A percentile compares a stretch with the other conserved stretches of the same genome.
These are phyloP conservation scores for Leccinum ponderosum DNA, from an alignment of 1,284 basidiomycete genomes.

Conservation along the genomic window DNA sequence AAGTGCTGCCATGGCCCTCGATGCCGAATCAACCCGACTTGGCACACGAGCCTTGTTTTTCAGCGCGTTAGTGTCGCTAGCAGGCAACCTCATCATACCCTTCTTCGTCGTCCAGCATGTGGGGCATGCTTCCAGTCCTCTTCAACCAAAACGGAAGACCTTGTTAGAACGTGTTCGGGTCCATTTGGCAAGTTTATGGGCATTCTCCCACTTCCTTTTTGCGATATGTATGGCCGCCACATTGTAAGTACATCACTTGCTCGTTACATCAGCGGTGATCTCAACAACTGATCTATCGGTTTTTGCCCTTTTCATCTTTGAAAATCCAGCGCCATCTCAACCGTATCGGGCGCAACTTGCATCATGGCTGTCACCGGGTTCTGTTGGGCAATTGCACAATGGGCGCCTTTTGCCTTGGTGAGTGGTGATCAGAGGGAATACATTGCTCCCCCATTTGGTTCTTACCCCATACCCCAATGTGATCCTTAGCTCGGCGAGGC, in stretches of 20 bases:
- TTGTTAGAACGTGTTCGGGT: slow-evolving; percentile 44
- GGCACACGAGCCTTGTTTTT: slow-evolving; percentile 85
- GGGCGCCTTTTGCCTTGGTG: slow-evolving; percentile 79
- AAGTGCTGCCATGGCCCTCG: slow-evolving; percentile 42
- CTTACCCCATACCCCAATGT: slow-evolving; percentile 32
- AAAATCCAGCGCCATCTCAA: slow-evolving; percentile 56
- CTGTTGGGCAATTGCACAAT: slow-evolving; percentile 78
- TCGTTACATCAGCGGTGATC: slow-evolving; percentile 14
- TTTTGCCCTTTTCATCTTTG: slow-evolving; percentile 7
- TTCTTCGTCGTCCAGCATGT: slow-evolving; percentile 52
- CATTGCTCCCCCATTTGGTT: background rate
- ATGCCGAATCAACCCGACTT: slow-evolving; percentile 73
- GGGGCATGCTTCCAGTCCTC: slow-evolving; percentile 16
- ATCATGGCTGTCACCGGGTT: slow-evolving; percentile 72
- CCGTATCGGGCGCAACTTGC: slow-evolving; percentile 61
- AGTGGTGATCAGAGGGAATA: slow-evolving; percentile 25
- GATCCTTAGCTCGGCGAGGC: slow-evolving; percentile 64
- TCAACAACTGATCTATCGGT: slow-evolving; percentile 12
- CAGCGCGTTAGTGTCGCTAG: slow-evolving; percentile 70
- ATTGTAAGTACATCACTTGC: slow-evolving; percentile 51
- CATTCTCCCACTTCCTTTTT: slow-evolving; percentile 70
- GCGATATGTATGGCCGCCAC: slow-evolving; percentile 71
- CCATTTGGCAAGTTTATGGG: slow-evolving; percentile 73
- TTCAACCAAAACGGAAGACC: slow-evolving; percentile 23
- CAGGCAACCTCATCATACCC: slow-evolving; percentile 73